Base-by-base conservation (phyloP, 495 filamentous ascomycete species). In the Hyaloscypha variabilis region DNA sequence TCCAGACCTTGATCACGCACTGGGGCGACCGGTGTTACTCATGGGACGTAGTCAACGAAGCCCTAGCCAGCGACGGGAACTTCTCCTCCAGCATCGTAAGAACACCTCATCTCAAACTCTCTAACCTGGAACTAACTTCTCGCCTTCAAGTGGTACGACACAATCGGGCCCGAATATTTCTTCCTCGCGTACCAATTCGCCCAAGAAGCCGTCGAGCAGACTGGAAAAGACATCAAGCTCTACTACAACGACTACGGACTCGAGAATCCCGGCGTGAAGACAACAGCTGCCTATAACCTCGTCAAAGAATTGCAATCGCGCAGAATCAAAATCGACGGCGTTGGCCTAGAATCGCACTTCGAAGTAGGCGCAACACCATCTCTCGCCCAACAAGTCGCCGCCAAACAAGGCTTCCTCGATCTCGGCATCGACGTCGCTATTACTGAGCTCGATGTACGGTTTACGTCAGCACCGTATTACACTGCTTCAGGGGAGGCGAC, bases 161-260 rank as follows among this genome's bases (percentile, higher is more conserved):
- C 39, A 8, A 46, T 88, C 26, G 86, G 86, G 13, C 79, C 83
- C 62, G 80, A 83, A 60, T 90, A 80, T 71, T 78, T 88, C 66
- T 75, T 75, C 19, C 83, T 88, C 54, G 86, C 86, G 36, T 86
- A 88, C 75, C 5, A 39, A 11, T 57, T 61, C 24, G 83, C 83
- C 6, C 79, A 81, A 21, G 78, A 78, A 11, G 81, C 78, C 5
- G 87, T 89, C 68, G 85, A 83, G 0, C 58, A 72, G 21, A 82
- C 85, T 3, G 39, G 39, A 3, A 46, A 46, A 46, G 39, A 46
- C 3, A 46, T 46, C 39, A 89, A 90, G 76, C 80, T 90, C 23
- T 90, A 88, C 70, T 87, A 87, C 77, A 90, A 90, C 70, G 86
- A 88, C 68, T 91, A 90, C 77, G 89, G 85, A 76, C 83, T 88